Conservation (phyloP, 2,329 filamentous ascomycete species). For the Ceratocystis cacaofunesta region DNA sequence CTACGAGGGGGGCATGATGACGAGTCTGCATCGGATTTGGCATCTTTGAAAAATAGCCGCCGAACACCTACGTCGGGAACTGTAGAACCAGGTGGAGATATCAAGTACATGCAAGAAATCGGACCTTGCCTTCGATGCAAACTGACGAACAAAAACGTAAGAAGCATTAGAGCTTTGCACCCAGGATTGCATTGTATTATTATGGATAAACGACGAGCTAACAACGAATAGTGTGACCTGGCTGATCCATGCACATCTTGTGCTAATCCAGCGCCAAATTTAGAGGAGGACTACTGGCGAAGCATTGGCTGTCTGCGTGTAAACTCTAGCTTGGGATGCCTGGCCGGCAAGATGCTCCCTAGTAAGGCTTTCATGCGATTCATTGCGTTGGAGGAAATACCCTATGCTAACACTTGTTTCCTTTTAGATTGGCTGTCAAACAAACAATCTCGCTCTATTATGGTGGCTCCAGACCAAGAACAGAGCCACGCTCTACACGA, state of each 20-base stretch:
- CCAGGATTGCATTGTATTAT: neutral
- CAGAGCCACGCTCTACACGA: conserved; percentile 33
- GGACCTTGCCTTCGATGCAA: conserved; percentile 15
- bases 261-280: neutral
- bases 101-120: conserved; percentile 6
- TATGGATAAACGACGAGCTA: neutral
- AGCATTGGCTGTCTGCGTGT: conserved; percentile 14
- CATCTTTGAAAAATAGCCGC: neutral
- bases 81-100: neutral
- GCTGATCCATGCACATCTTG: conserved; percentile 9
- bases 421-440: neutral
- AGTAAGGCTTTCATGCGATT: neutral
- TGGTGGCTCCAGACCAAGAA: conserved; percentile 35
- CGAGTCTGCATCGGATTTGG: conserved; percentile 16
- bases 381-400: neutral
- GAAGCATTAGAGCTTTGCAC: neutral
- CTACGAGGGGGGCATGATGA: neutral
- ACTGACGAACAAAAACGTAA: conserved; percentile 14
- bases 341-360: conserved; percentile 13
- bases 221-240: conserved; percentile 11
- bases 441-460: conserved; percentile 33
- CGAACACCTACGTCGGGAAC: neutral
- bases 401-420: neutral
- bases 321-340: conserved; percentile 6
- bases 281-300: conserved; percentile 11